phyloP scores from a whole-genome alignment of 2,329 filamentous ascomycete species.

The Cryoendolithus antarcticus region DNA sequence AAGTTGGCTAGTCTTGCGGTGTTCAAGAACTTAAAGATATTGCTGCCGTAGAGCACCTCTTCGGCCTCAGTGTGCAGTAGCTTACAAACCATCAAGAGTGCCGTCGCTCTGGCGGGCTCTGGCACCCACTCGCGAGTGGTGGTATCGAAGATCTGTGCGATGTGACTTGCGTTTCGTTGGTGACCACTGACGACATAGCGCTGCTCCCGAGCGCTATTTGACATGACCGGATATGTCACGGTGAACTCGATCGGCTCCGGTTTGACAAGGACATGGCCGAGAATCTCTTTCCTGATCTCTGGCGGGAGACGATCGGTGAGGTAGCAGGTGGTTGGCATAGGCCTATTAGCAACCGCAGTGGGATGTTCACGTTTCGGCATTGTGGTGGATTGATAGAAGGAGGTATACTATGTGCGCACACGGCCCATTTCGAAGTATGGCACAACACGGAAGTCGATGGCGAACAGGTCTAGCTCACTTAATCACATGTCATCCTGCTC shows the following conservation, averaged over 20 bases:
- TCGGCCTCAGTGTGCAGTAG: conserved; percentile 2
- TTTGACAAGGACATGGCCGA: conserved; percentile 7
- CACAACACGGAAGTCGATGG: too few species aligned
- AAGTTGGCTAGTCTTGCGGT: conserved; percentile 1
- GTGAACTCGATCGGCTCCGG: too few species aligned
- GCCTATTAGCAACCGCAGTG: too few species aligned
- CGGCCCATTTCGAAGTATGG: too few species aligned
- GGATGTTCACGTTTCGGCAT: too few species aligned
- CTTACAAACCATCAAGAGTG: conserved; percentile 2
- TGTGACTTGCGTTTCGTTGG: background rate
- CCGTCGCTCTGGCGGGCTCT: background rate
- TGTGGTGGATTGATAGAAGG: too few species aligned
- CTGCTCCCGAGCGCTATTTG: background rate
- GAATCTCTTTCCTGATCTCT: conserved; percentile 13
- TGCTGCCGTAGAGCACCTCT: conserved; percentile 4
- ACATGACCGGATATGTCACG: background rate
- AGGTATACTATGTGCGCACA: too few species aligned
- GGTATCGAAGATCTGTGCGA: background rate
- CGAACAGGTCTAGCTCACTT: too few species aligned
- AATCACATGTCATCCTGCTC: too few species aligned
- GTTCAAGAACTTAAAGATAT: conserved; percentile 2
- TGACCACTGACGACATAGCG: background rate
- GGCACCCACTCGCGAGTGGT: conserved; percentile 1
- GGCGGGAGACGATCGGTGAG: conserved; percentile 6
- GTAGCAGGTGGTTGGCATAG: too few species aligned